Evolutionary conservation across 2,329 filamentous ascomycete species (phyloP).

Genomic region (Blastomyces parvus): DNA sequence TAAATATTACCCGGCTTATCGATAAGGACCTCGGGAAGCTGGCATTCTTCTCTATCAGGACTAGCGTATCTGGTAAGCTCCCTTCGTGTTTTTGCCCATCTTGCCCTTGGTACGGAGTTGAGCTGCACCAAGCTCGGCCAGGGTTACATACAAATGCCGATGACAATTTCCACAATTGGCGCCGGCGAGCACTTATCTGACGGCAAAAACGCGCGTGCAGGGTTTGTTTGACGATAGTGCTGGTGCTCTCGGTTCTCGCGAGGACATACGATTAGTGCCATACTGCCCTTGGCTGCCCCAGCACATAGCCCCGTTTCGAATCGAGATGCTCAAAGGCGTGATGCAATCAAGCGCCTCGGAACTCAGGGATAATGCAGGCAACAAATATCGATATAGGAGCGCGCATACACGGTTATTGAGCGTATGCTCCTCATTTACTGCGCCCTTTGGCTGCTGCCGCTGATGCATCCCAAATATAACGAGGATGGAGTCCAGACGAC

Average conservation of each 20-base stretch:
- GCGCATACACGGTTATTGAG: neutral
- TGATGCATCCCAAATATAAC: neutral
- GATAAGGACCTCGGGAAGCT: neutral
- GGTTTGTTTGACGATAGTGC: neutral
- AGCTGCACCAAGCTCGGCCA: neutral
- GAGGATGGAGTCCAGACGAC: neutral
- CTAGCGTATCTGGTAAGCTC: neutral
- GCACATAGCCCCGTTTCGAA: too few species aligned
- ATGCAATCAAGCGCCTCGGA: too few species aligned
- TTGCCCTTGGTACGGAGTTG: too few species aligned
- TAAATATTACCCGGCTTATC: constrained; percentile 4
- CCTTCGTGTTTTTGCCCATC: neutral
- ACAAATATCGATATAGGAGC: neutral
- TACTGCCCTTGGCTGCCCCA: neutral
- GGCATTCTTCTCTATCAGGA: neutral
- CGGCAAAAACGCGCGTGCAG: neutral
- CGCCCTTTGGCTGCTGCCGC: neutral
- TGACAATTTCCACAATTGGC: neutral
- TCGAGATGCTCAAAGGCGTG: too few species aligned
- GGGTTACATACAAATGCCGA: neutral
- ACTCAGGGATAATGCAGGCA: neutral
- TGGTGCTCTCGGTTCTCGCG: too few species aligned
- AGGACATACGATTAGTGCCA: too few species aligned
- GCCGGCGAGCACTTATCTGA: neutral
- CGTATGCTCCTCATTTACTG: neutral